Evolutionary conservation across 2,329 filamentous ascomycete genomes (phyloP).

Genomic region (Cladosporium halotolerans): DNA sequence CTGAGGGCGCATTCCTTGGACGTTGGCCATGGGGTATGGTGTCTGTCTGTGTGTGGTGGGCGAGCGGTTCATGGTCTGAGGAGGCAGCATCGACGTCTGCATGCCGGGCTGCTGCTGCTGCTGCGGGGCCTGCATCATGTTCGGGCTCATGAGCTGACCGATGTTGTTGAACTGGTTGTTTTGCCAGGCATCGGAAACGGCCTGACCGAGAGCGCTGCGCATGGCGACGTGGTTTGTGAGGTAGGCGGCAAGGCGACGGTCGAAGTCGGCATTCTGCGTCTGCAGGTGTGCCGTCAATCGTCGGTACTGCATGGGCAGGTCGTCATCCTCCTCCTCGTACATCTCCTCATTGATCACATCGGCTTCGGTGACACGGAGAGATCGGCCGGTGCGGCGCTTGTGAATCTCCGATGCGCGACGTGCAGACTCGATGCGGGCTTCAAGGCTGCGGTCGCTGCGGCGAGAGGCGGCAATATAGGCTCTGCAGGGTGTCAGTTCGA

Average conservation of each 20-base stretch:
- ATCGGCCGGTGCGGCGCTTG: conserved; percentile 77
- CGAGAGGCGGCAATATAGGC: conserved; percentile 90
- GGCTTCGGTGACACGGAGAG: conserved; percentile 73
- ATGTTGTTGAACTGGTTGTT: conserved; percentile 32
- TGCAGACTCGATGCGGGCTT: conserved; percentile 83
- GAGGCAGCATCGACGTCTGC: conserved; percentile 22
- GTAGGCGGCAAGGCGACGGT: conserved; percentile 55
- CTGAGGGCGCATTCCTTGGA: conserved; percentile 27
- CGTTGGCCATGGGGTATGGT: conserved; percentile 35
- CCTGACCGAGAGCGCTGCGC: conserved; percentile 43
- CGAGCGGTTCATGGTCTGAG: conserved; percentile 22
- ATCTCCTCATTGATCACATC: conserved; percentile 89
- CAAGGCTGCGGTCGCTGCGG: conserved; percentile 76
- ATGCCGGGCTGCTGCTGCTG: conserved; percentile 17
- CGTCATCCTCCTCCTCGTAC: conserved; percentile 93
- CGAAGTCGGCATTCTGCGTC: conserved; percentile 55
- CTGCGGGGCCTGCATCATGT: conserved; percentile 23
- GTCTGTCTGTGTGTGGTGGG: conserved; percentile 34
- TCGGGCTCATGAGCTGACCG: conserved; percentile 37
- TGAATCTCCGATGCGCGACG: conserved; percentile 85
- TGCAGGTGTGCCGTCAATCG: conserved; percentile 58
- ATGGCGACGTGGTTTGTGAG: conserved; percentile 54
- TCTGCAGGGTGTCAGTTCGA: conserved; percentile 36
- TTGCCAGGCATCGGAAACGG: conserved; percentile 36
- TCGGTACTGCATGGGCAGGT: conserved; percentile 61